phyloP scores from a whole-genome alignment of 768 basidiomycete species.

The Royoungia palumana region DNA sequence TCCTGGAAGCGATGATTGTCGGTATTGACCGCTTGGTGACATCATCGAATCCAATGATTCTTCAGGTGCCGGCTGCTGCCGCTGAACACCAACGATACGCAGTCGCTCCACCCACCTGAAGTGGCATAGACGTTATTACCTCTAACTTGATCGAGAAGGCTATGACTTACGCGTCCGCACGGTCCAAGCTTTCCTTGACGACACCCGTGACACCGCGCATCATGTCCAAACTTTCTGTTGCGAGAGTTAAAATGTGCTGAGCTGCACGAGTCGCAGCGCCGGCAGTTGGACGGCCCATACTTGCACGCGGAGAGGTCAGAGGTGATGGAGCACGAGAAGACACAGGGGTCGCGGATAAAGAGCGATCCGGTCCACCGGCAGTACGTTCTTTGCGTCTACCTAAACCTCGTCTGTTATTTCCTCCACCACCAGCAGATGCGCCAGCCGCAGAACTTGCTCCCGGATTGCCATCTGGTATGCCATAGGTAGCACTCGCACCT shows the following conservation, averaged over 20 bases:
- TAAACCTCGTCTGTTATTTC: slow-evolving; percentile 17
- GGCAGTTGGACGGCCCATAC: slow-evolving; percentile 35
- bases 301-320: slow-evolving; percentile 22
- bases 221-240: slow-evolving; percentile 92
- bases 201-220: slow-evolving; percentile 85
- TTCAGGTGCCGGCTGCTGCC: slow-evolving; percentile 35
- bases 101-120: slow-evolving; percentile 80
- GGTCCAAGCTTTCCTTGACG: slow-evolving; percentile 82
- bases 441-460: slow-evolving; percentile 38
- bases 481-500: slow-evolving; percentile 17
- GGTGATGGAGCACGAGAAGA: slow-evolving; percentile 37
- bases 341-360: slow-evolving; percentile 29
- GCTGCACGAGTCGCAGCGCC: slow-evolving; percentile 70
- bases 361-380: slow-evolving; percentile 33
- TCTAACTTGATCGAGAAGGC: not conserved
- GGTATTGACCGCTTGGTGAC: slow-evolving; percentile 8
- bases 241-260: slow-evolving; percentile 76
- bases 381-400: slow-evolving; percentile 39
- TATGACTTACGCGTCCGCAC: slow-evolving; percentile 72
- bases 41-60: slow-evolving; percentile 12
- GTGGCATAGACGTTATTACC: slow-evolving; percentile 1
- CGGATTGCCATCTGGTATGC: slow-evolving; percentile 26
- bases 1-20: slow-evolving; percentile 25
- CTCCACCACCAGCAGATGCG: slow-evolving; percentile 24
- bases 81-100: slow-evolving; percentile 71